Base-by-base conservation (phyloP, 495 filamentous ascomycete genomes). In the Neurospora sp. region DNA sequence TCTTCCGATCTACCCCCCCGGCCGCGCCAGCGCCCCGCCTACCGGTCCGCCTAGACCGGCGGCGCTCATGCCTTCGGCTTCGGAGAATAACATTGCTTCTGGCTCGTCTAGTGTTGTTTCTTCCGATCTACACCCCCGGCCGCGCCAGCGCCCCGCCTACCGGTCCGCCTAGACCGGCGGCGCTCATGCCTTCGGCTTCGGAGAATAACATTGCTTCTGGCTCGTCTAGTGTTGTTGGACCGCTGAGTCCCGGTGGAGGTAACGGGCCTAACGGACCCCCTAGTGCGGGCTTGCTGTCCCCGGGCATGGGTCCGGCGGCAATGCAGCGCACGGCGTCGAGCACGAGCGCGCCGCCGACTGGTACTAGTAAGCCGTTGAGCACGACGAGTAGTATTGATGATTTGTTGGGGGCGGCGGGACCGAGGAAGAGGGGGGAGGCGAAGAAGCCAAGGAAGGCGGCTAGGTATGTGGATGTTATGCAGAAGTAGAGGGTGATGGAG, bases 381-480 rank as follows among this genome's bases (percentile, higher is more conserved):
- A 90, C 89, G 74, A 92, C 92, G 2, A 94, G 89, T 79, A 92
- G 89, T 71, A 95, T 97, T 74, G 94, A 97, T 77, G 94, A 97
- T 78, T 82, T 97, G 74, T 82, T 94, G 44, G 92, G 90, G 4
- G 88, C 91, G 47, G 88, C 93, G 9, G 83, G 83, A 39, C 88
- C 87, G 27, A 87, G 91, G 78, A 93, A 92, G 77, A 85, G 85
- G 1, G 87, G 86, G 0, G 53, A 65, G 27, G 83, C 85, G n/a
- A 93, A 88, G 83, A 91, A 90, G 78, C 87, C 87, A 75, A 93
- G 93, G 85, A 97, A 92, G 85, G 89, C 90, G 3, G 89, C 92
- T 59, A 83, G 92, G 38, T 98, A 98, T 86, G 88, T 98, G 31
- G 94, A 98, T 86, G 93, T 97, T 72, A 97, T 98, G 94, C 92